These are phyloP conservation scores for Fusarium sp. DNA, from an alignment of 2,329 filamentous ascomycete genomes.

Conservation along the genomic window DNA sequence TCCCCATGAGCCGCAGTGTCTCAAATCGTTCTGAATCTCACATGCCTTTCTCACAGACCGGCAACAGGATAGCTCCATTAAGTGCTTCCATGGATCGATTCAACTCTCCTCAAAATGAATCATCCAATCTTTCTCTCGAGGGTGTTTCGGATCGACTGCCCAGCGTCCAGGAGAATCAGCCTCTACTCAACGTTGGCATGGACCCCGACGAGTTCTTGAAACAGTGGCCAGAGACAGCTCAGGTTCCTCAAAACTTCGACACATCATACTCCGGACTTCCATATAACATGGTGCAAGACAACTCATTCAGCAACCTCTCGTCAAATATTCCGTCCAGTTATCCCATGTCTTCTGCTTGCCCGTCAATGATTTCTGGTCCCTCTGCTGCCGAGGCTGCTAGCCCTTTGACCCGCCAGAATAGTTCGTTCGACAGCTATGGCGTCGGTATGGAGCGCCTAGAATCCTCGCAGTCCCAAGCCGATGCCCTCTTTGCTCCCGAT, in stretches of 20 bases:
- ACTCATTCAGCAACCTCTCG: constrained; percentile 21
- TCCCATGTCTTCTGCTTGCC: constrained; percentile 51
- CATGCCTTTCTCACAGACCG: constrained; percentile 52
- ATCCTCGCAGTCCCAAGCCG: constrained; percentile 52
- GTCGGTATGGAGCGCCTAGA: constrained; percentile 52
- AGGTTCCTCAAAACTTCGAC: constrained; percentile 38
- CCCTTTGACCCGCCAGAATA: constrained; percentile 57
- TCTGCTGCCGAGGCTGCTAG: constrained; percentile 52
- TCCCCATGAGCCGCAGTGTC: constrained; percentile 57
- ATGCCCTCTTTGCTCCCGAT: constrained; percentile 32
- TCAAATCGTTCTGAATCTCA: constrained; percentile 55
- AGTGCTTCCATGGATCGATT: constrained; percentile 45
- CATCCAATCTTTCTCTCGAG: constrained; percentile 41
- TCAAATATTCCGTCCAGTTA: constrained; percentile 41
- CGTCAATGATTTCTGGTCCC: constrained; percentile 56
- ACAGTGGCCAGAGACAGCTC: constrained; percentile 33
- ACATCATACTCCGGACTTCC: constrained; percentile 19
- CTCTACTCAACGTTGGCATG: constrained; percentile 49
- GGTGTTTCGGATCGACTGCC: constrained; percentile 45
- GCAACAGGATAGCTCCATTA: constrained; percentile 48
- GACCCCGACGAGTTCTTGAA: constrained; percentile 54
- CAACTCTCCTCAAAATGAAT: constrained; percentile 48
- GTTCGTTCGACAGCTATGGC: constrained; percentile 48
- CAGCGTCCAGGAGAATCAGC: constrained; percentile 50
- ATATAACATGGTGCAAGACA: constrained; percentile 31